Evolutionary conservation across 2,329 filamentous ascomycete genomes (phyloP).

Genomic region (Camptophora hylomeconis): DNA sequence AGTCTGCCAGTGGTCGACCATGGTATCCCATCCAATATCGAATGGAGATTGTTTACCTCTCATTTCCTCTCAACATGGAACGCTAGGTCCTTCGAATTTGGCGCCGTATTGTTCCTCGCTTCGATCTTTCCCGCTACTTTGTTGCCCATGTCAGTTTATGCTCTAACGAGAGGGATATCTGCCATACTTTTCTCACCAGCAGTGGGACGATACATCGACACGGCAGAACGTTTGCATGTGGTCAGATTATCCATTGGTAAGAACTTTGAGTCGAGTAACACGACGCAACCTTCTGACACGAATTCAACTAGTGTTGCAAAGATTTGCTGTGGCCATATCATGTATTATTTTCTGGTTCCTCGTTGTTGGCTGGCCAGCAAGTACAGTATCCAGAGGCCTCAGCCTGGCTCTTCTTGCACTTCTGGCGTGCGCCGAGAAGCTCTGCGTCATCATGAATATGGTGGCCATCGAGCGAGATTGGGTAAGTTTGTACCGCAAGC

Average conservation of each 20-base stretch:
- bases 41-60: no score
- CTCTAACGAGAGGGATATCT: constrained; percentile 44
- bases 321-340: constrained; percentile 31
- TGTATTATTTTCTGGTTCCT: constrained; percentile 35
- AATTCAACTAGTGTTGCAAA: constrained; percentile 25
- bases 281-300: neutral
- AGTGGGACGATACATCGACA: constrained; percentile 49
- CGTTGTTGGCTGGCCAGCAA: no score
- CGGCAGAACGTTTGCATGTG: constrained; percentile 35
- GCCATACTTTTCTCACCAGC: constrained; percentile 46
- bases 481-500: constrained; percentile 22
- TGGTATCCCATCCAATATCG: no score
- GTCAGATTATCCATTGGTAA: constrained; percentile 38
- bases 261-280: no score
- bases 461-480: constrained; percentile 61
- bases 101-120: constrained; percentile 45
- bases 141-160: constrained; percentile 56
- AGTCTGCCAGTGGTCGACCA: no score
- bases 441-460: constrained; percentile 50
- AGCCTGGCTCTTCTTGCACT: constrained; percentile 27
- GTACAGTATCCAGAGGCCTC: constrained; percentile 2
- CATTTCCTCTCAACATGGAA: constrained; percentile 54
- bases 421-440: constrained; percentile 57
- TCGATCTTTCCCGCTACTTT: constrained; percentile 45
- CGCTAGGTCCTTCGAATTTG: constrained; percentile 51